Evolutionary conservation across 75 land plant species (phyloP).

Genomic region (Pinus tabuliformis): DNA sequence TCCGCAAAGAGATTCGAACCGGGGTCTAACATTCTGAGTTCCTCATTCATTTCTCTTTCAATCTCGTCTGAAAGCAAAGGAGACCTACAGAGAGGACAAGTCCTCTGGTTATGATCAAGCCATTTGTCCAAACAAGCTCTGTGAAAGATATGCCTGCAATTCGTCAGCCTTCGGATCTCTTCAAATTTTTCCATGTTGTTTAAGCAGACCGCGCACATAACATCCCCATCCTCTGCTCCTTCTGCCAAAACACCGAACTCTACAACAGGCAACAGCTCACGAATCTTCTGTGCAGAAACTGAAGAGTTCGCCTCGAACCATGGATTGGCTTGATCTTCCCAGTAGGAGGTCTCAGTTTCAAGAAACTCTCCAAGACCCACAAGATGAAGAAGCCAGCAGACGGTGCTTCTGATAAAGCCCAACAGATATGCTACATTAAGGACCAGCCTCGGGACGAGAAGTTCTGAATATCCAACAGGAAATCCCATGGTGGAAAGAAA

Average conservation of each 20-base stretch:
- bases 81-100: constrained; percentile 68
- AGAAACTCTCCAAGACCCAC: constrained; percentile 46
- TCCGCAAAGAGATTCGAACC: too few relatives aligned
- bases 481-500: constrained; percentile 28
- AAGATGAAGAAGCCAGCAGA: constrained; percentile 9
- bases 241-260: constrained; percentile 23
- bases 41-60: neutral
- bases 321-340: too few relatives aligned
- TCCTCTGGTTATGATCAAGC: constrained; percentile 64
- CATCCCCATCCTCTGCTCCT: neutral
- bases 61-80: constrained; percentile 14
- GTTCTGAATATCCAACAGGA: constrained; percentile 57
- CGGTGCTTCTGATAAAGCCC: constrained; percentile 20
- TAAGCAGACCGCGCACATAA: constrained; percentile 57
- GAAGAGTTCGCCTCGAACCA: too few relatives aligned
- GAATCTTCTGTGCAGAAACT: constrained; percentile 23
- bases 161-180: constrained; percentile 48
- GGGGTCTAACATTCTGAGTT: neutral
- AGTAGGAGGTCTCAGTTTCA: constrained; percentile 16
- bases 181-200: constrained; percentile 42
- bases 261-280: constrained; percentile 49
- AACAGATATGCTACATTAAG: constrained; percentile 34
- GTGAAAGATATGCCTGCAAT: constrained; percentile 75
- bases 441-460: constrained; percentile 42
- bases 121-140: constrained; percentile 63